Conservation (phyloP, 2,329 filamentous ascomycete genomes). For the Alternaria rosae region DNA sequence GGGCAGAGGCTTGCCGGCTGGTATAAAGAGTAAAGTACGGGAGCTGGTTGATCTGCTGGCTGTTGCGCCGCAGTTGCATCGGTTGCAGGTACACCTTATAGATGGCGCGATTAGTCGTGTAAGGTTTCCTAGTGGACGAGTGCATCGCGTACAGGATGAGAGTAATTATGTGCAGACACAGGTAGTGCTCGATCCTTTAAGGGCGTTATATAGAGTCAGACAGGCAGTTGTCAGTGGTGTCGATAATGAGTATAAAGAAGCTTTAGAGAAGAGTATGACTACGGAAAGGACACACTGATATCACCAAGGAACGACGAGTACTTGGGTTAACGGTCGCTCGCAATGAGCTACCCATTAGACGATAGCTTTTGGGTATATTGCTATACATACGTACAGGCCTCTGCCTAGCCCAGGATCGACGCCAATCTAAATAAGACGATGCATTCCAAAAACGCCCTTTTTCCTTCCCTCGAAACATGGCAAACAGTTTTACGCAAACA, state of each 20-base stretch:
- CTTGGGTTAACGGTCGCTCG: slow-evolving; percentile 7
- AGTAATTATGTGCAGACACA: slow-evolving; percentile 49
- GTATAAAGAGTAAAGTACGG: slow-evolving; percentile 51
- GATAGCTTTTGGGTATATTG: slow-evolving; percentile 35
- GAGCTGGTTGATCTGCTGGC: slow-evolving; percentile 51
- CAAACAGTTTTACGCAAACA: slow-evolving; percentile 69
- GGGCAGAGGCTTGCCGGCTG: slow-evolving; percentile 54
- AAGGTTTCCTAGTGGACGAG: slow-evolving; percentile 40
- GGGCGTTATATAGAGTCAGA: slow-evolving; percentile 46
- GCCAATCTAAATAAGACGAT: slow-evolving; percentile 14
- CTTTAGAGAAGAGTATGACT: slow-evolving; percentile 46
- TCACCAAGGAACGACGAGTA: background rate
- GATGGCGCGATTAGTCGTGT: slow-evolving; percentile 38
- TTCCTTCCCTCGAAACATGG: slow-evolving; percentile 9
- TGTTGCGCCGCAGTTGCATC: slow-evolving; percentile 29
- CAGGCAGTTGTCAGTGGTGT: slow-evolving; percentile 51
- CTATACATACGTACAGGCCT: slow-evolving; percentile 21
- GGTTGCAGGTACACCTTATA: slow-evolving; percentile 43
- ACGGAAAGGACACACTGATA: slow-evolving; percentile 14
- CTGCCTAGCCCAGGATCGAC: slow-evolving; percentile 9
- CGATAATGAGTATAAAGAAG: slow-evolving; percentile 46
- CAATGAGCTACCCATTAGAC: slow-evolving; percentile 18
- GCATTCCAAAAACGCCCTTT: slow-evolving; percentile 28
- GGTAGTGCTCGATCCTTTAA: slow-evolving; percentile 54
- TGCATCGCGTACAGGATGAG: slow-evolving; percentile 45